A percentile compares a stretch with the other conserved stretches of the same genome.
These are phyloP conservation scores for Angomonas desouzai DNA, from an alignment of 208 protist genomes.

Conservation along the genomic window DNA sequence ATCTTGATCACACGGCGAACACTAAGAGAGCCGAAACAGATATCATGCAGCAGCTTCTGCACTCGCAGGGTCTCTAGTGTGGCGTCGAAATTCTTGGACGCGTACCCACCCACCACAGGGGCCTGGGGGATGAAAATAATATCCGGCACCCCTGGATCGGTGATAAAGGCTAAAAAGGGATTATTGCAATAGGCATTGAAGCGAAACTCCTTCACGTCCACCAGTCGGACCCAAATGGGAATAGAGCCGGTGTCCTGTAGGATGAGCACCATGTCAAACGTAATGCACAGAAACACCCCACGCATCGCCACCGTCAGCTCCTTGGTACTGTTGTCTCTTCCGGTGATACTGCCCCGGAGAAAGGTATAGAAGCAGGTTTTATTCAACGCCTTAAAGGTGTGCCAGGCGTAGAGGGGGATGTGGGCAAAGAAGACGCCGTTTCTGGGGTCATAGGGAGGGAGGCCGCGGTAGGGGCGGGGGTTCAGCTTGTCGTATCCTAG, in stretches of 20 bases:
- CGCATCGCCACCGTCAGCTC: slow-evolving; percentile 31
- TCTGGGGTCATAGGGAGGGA: slow-evolving; percentile 74
- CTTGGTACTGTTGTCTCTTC: slow-evolving; percentile 27
- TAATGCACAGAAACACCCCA: slow-evolving; percentile 56
- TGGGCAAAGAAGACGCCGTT: slow-evolving; percentile 64
- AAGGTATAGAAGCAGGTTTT: slow-evolving; percentile 58
- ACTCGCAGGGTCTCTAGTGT: slow-evolving; percentile 30
- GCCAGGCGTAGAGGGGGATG: slow-evolving; percentile 70
- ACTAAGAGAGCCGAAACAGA: slow-evolving; percentile 45
- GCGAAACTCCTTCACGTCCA: slow-evolving; percentile 46
- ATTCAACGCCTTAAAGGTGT: slow-evolving; percentile 63
- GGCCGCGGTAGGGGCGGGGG: slow-evolving; percentile 51
- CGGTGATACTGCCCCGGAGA: slow-evolving; percentile 50
- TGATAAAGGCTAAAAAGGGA: slow-evolving; percentile 53
- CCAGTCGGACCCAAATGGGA: slow-evolving; percentile 49
- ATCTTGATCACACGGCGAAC: slow-evolving; percentile 45
- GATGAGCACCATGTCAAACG: slow-evolving; percentile 59
- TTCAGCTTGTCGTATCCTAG: slow-evolving; percentile 67
- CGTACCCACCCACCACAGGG: slow-evolving; percentile 36
- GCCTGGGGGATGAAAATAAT: slow-evolving; percentile 63
- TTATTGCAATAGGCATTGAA: slow-evolving; percentile 37
- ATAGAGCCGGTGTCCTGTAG: slow-evolving; percentile 53
- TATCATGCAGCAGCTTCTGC: slow-evolving; percentile 37
- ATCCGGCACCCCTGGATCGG: slow-evolving; percentile 44
- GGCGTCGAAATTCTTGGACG: slow-evolving; percentile 35